Base-by-base conservation (phyloP, 192 early-diverging fungal species). In the Phycomyces nitens region DNA sequence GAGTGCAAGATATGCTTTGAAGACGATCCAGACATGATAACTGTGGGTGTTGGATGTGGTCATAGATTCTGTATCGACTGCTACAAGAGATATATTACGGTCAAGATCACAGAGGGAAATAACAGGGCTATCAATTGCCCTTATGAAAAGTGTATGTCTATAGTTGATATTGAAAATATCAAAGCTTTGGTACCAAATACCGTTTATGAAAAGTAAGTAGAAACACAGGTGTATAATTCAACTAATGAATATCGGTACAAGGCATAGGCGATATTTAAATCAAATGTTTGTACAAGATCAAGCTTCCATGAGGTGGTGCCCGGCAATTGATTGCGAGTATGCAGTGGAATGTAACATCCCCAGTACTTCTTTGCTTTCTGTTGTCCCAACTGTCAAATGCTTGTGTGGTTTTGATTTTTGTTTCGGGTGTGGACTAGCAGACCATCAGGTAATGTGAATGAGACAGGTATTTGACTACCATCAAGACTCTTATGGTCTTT, bases 221-320 rank as follows among this genome's bases (percentile, higher is more conserved):
- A 5, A 2, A 34, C 29, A 34, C 3, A 34, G n/a, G n/a, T n/a
- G n/a, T n/a, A n/a, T n/a, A n/a, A n/a, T n/a, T n/a, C n/a, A n/a
- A n/a, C n/a, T n/a, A n/a, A n/a, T n/a, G n/a, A n/a, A n/a, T n/a
- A n/a, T n/a, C n/a, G n/a, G n/a, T 47, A n/a, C 1, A 66, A 94
- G 92, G 66, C 94, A 94, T 66, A 76, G 79, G 10, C 73, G 76
- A 24, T 73, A 93, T 49, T 84, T 95, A 53, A 84, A 95, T 26
- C 84, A 94, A 54, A 91, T 90, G 11, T 99, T 90, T 81, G 95
- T 99, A n/a, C 92, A 94, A 62, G 96, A 98, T 70, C 81, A 86
- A 51, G 80, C 84, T 55, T 86, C 78, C 49, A 72, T 96, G 26
- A 73, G 85, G 27, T 99, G 95, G 95, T 99, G 98, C 64, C 95